Evolutionary conservation across 768 basidiomycete genomes (phyloP), one percentile per base, ranked within the genome.

Genomic region (Termitomyces sp.): DNA sequence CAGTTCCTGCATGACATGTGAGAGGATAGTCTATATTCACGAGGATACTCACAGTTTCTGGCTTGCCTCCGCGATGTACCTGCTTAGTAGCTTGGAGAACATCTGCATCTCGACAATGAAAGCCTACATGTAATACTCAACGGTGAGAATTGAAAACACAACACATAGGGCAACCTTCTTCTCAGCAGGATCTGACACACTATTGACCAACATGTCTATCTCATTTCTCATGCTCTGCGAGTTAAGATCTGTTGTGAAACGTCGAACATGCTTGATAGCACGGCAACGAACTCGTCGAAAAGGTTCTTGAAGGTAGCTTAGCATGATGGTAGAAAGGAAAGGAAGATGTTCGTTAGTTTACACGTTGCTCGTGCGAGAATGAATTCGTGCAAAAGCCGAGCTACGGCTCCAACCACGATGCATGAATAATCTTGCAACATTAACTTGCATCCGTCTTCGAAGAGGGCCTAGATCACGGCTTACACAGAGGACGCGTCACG

Each of bases 21-120:
- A 54, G 37, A 43, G 16, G 21, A 9, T 16, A 16, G 5, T 42
- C 2, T 14, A 8, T 3, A n/a, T 25, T 19, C 30, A 49, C 25
- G n/a, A 32, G 58, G 23, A 56, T 54, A 73, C 84, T 61, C 60
- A 92, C 91, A 92, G 76, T 68, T 82, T 81, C 61, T 88, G 79
- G 57, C 75, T 81, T 68, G 82, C 79, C 42, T 90, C 86, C 19
- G 79, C 74, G 57, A 87, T 78, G 74, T 90, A 94, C 55, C 91
- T 85, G 67, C 83, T 88, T 73, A 90, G 90, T 55, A 95, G 81
- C 63, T 82, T 76, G 74, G 90, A 88, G 77, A 93, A 94, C 47
- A 84, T 80, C 64, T 87, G 81, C 91, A 94, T 91, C 75, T 94
- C 89, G 27, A 79, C 79, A 57, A 88, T 82, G 68, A 93, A 91